Base-by-base conservation (phyloP, 768 basidiomycete species). In the Lepiota venenata region DNA sequence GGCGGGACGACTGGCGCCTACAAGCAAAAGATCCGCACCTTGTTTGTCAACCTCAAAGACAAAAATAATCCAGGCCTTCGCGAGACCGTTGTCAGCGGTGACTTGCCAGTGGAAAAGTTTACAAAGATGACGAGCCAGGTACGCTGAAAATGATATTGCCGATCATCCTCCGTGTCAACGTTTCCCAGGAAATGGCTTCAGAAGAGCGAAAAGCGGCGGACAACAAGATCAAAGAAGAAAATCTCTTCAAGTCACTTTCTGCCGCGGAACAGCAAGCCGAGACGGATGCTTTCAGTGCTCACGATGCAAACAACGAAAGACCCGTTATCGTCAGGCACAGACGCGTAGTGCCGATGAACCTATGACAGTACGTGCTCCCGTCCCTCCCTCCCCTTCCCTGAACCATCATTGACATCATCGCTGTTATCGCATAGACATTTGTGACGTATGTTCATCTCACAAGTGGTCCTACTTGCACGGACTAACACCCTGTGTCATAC, bases 261-360 rank as follows among this genome's bases (percentile, higher is more conserved):
- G 96, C 96, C 0, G 89, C 80, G 2, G 88, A 95, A 61, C 86
- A 85, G 59, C 83, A 94, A 69, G 93, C 95, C 12, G 97, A 98
- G 69, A 99, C 97, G 1, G 92, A 94, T 59, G 95, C 92, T 2
- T 99, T 99, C 93, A 98, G 67, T 99, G 97, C 65, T 80, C 84
- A 9, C 81, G 91, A 61, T 99, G 97, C 84, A 95, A 94, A 63
- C 89, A 95, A 81, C 75, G 88, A 63, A 92, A 93, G 73, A 91
- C 92, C 63, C 82, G 88, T 42, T 98, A 97, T 63, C 88, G 92
- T 60, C 94, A 98, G 74, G 92, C 93, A 62, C 97, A 99, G 68
- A 99, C 97, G 7, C 82, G 97, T 52, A 93, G 91, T 65, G 96
- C 97, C 7, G 97, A 98, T 73, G 97, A 98, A 72, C 95, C 96